phyloP scores from a whole-genome alignment of 140 eudicot species.

The Erigeron philadelphicus region DNA sequence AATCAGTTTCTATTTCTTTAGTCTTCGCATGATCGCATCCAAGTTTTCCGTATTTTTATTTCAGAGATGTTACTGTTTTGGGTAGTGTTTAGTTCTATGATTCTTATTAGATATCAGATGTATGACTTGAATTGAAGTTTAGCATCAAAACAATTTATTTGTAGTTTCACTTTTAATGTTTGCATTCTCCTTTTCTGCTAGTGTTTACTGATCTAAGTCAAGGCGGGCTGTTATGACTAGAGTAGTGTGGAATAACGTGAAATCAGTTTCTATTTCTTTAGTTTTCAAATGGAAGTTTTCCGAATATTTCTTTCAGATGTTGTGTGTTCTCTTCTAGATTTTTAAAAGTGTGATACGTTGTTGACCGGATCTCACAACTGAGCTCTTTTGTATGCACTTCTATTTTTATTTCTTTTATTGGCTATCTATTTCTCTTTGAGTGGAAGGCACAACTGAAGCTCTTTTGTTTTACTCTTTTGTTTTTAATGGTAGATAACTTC shows the following conservation, averaged over 20 bases:
- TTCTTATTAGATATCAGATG: no score
- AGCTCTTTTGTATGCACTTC: background rate
- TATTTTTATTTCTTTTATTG: no score
- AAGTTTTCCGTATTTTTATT: background rate
- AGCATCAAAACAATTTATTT: background rate
- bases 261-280: background rate
- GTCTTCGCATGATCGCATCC: background rate
- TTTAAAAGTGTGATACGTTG: background rate
- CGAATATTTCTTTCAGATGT: background rate
- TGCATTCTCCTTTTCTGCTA: background rate
- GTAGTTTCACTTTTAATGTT: background rate
- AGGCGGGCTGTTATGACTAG: background rate
- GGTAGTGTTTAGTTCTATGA: background rate
- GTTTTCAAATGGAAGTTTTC: background rate
- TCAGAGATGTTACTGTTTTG: background rate
- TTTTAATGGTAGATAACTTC: no score
- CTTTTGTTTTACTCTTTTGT: no score
- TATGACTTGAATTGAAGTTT: no score
- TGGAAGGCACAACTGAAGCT: no score
- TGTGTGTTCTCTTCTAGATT: background rate
- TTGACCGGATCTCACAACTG: background rate
- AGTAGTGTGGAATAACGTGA: background rate
- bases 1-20: background rate
- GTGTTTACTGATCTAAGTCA: background rate
- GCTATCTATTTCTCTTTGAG: no score